These are phyloP conservation scores for Sisymbrium altissimum DNA, from an alignment of 345 rosid genomes.

Conservation along the genomic window DNA sequence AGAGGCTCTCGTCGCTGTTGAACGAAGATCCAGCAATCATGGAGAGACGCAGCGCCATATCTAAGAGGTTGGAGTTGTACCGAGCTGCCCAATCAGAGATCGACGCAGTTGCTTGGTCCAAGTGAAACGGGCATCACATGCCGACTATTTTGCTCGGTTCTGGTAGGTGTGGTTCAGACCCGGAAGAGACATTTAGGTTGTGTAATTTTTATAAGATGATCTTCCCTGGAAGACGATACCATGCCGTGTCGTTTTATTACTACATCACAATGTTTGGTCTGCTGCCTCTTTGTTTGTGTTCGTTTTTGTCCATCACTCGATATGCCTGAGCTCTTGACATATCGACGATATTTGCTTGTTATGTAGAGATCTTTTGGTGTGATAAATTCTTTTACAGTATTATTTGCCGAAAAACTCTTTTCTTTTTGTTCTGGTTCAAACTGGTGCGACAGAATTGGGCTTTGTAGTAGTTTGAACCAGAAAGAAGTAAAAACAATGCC, in stretches of 20 bases:
- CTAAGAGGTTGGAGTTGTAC: slow-evolving; percentile 89
- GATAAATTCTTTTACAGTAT: not conserved
- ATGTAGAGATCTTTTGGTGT: slow-evolving; percentile 1
- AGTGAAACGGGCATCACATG: slow-evolving; percentile 36
- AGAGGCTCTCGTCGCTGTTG: slow-evolving; percentile 69
- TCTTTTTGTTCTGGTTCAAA: not conserved
- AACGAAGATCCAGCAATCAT: slow-evolving; percentile 97
- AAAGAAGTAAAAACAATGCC: too few species aligned
- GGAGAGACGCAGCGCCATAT: slow-evolving; percentile 85
- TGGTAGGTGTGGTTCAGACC: not conserved
- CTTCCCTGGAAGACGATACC: not conserved
- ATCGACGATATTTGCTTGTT: not conserved
- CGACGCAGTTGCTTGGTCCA: slow-evolving; percentile 93
- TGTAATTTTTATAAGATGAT: not conserved
- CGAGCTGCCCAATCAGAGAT: slow-evolving; percentile 89
- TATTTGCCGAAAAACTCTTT: not conserved
- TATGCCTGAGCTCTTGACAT: not conserved
- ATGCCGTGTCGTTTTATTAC: not conserved
- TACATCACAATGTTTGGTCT: not conserved
- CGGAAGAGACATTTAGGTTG: slow-evolving; percentile 1
- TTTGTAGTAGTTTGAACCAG: not conserved
- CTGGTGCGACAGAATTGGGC: not conserved
- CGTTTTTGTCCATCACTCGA: not conserved
- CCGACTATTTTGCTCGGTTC: slow-evolving; percentile 1
- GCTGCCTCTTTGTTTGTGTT: slow-evolving; percentile 11